A percentile compares a stretch with the other conserved stretches of the same genome.
phyloP scores from a whole-genome alignment of 2,329 filamentous ascomycete species.

The Coniochaeta ligniaria region DNA sequence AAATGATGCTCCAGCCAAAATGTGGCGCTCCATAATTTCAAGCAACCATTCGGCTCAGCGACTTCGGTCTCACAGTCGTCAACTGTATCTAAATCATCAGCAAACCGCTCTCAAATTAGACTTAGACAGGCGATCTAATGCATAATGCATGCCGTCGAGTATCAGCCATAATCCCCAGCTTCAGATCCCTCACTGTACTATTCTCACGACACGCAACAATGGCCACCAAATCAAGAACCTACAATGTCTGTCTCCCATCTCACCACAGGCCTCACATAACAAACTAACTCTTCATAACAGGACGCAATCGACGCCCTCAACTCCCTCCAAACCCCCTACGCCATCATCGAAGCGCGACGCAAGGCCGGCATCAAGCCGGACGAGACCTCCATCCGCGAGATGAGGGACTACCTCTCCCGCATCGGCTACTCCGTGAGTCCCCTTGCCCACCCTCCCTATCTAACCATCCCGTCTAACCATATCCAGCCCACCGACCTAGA shows the following conservation, averaged over 20 bases:
- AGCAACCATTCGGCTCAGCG: neutral
- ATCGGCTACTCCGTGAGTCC: conserved; percentile 55
- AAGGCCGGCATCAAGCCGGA: conserved; percentile 69
- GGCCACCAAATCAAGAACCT: neutral
- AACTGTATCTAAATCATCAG: neutral
- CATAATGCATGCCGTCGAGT: neutral
- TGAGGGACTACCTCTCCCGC: conserved; percentile 67
- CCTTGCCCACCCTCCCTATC: neutral
- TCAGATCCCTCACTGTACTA: neutral
- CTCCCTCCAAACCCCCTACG: conserved; percentile 76
- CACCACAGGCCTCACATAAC: neutral
- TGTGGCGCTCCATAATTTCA: neutral
- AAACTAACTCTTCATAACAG: neutral
- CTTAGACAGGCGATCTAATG: neutral
- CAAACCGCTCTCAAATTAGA: neutral
- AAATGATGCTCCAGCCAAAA: neutral
- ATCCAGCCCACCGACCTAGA: neutral
- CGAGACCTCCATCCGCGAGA: conserved; percentile 70
- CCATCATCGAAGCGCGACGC: conserved; percentile 67
- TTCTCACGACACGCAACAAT: neutral
- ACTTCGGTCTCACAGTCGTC: neutral
- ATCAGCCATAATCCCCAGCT: neutral
- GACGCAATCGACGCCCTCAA: conserved; percentile 48
- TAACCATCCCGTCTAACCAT: neutral
- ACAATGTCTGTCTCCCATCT: neutral